A percentile compares a stretch with the other conserved stretches of the same genome.
These are phyloP conservation scores for Fistulifera pelliculosa DNA, from an alignment of 108 stramenopile species.

Conservation along the genomic window DNA sequence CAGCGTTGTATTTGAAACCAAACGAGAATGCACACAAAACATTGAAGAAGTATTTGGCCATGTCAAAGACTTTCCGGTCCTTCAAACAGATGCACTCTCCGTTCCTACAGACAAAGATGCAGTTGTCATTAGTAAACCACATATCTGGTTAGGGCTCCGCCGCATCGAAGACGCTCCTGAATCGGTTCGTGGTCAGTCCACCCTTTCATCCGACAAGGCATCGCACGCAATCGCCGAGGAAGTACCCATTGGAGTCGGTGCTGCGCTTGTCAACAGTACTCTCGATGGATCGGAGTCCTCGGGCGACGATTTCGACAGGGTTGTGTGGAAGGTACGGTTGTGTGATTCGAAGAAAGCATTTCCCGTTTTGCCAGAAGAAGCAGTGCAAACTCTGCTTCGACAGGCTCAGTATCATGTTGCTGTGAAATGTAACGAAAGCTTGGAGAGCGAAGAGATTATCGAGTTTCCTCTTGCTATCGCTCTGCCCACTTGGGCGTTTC, in stretches of 20 bases:
- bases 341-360: conserved; percentile 55
- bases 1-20: conserved; percentile 27
- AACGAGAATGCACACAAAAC: conserved; percentile 59
- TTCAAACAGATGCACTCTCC: conserved; percentile 38
- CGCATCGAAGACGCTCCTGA: conserved; percentile 37
- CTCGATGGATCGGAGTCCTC: conserved; percentile 49
- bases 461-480: conserved; percentile 63
- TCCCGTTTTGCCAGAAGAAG: conserved; percentile 74
- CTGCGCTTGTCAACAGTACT: conserved; percentile 52
- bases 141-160: conserved; percentile 58
- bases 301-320: conserved; percentile 71
- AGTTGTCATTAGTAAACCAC: conserved; percentile 38
- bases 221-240: conserved; percentile 40
- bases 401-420: conserved; percentile 47
- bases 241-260: conserved; percentile 23
- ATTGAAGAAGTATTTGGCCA: conserved; percentile 58
- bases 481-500: conserved; percentile 57
- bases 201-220: conserved; percentile 1
- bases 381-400: conserved; percentile 38
- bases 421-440: conserved; percentile 16
- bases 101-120: conserved; percentile 11
- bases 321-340: conserved; percentile 55
- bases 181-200: conserved; percentile 18
- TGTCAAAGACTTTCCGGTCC: conserved; percentile 38
- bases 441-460: conserved; percentile 32